phyloP scores from a whole-genome alignment of 106 monocot genomes.

The Acorus gramineus region DNA sequence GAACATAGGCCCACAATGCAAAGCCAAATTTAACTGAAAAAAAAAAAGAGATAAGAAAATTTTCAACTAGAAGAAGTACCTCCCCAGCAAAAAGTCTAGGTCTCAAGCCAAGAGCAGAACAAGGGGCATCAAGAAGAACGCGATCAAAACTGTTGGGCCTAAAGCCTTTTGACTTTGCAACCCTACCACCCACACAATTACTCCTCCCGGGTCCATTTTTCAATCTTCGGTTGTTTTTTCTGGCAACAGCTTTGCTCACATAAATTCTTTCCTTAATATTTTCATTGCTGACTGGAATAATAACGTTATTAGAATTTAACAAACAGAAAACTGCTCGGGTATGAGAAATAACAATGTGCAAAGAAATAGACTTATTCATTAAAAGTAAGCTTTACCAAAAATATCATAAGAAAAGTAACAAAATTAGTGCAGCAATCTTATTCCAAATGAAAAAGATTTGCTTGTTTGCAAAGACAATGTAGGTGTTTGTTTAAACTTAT shows the following conservation, averaged over 20 bases:
- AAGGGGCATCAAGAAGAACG: constrained; percentile 94
- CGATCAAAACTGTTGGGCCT: constrained; percentile 78
- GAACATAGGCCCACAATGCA: too few species aligned
- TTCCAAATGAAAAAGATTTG: too few species aligned
- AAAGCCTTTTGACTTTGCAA: constrained; percentile 68
- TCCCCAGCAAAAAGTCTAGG: constrained; percentile 90
- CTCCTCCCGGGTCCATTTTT: constrained; percentile 89
- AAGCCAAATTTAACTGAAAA: too few species aligned
- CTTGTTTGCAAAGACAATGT: too few species aligned
- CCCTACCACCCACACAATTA: constrained; percentile 43
- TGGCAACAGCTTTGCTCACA: constrained; percentile 26
- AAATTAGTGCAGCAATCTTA: too few species aligned
- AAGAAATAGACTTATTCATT: too few species aligned
- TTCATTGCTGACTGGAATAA: constrained; percentile 18
- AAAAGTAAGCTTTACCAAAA: too few species aligned
- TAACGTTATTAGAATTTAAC: background rate
- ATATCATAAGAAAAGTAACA: too few species aligned
- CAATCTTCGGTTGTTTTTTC: constrained; percentile 24
- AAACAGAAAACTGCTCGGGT: background rate
- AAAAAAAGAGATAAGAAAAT: background rate
- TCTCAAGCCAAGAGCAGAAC: constrained; percentile 93
- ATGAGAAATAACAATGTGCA: too few species aligned
- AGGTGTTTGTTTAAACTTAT: too few species aligned
- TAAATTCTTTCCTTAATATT: constrained; percentile 14
- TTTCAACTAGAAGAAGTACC: constrained; percentile 18